phyloP scores from a whole-genome alignment of 305 asterid genomes.

The Stenogyne calaminthoides region DNA sequence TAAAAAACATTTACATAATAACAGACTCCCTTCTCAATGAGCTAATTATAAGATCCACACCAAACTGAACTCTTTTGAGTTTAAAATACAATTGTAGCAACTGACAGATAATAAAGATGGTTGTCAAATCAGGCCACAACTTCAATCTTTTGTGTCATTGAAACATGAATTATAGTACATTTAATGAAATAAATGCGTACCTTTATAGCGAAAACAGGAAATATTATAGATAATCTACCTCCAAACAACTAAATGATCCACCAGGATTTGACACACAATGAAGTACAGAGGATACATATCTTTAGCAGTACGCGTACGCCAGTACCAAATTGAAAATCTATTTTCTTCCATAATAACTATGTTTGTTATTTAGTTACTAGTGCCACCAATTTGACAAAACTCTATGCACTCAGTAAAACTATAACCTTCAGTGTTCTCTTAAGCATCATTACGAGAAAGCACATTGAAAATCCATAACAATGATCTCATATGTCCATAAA shows the following conservation, averaged over 20 bases:
- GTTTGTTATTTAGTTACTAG: background rate
- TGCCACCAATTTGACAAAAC: background rate
- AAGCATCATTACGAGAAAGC: slow-evolving; percentile 2
- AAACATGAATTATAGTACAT: background rate
- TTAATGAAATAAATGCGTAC: background rate
- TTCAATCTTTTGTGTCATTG: slow-evolving; percentile 1
- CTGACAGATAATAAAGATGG: slow-evolving; percentile 12
- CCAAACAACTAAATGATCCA: background rate
- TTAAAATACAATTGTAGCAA: slow-evolving; percentile 7
- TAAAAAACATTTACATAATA: background rate
- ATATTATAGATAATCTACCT: background rate
- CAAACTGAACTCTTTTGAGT: background rate
- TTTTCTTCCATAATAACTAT: background rate
- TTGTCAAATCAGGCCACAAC: background rate
- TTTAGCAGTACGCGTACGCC: background rate
- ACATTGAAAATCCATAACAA: background rate
- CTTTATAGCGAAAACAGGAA: background rate
- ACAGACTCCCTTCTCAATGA: slow-evolving; percentile 12
- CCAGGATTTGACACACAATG: background rate
- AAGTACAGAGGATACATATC: background rate
- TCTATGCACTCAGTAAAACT: background rate
- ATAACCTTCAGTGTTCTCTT: background rate
- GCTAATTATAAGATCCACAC: slow-evolving; percentile 7
- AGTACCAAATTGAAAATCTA: background rate
- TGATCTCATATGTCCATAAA: background rate